These are phyloP conservation scores for Penicillium sumatraense DNA, from an alignment of 2,329 filamentous ascomycete genomes.

Conservation along the genomic window DNA sequence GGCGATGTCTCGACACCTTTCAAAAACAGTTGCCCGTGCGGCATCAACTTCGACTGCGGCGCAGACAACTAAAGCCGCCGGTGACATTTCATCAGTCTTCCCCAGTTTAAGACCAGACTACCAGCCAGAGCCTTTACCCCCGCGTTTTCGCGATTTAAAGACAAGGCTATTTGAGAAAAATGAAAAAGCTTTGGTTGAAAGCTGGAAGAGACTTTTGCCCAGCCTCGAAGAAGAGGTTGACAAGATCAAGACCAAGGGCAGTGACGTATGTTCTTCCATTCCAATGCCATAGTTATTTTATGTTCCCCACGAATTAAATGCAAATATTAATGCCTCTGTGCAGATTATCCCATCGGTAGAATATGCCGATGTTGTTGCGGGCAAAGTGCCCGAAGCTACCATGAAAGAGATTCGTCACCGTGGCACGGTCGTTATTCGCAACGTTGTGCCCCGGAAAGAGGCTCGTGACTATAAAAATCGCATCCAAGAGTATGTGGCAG, in stretches of 20 bases:
- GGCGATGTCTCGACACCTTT: slow-evolving; percentile 35
- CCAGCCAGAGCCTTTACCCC: slow-evolving; percentile 46
- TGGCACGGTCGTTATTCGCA: slow-evolving; percentile 67
- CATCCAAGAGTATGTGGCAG: slow-evolving; percentile 66
- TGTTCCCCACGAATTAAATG: too few species aligned
- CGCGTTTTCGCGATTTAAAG: slow-evolving; percentile 49
- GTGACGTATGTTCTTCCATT: slow-evolving; percentile 37
- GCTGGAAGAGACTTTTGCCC: slow-evolving; percentile 48
- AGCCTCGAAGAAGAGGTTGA: slow-evolving; percentile 46
- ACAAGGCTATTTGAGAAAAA: slow-evolving; percentile 43
- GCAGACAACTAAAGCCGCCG: slow-evolving; percentile 47
- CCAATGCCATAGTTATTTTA: too few species aligned
- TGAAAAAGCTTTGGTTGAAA: slow-evolving; percentile 42
- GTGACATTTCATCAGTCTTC: slow-evolving; percentile 56
- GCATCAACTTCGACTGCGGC: slow-evolving; percentile 37
- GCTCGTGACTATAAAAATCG: slow-evolving; percentile 69
- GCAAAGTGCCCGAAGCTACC: slow-evolving; percentile 38
- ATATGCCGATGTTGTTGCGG: slow-evolving; percentile 45
- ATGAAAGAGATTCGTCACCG: slow-evolving; percentile 60
- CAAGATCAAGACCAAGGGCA: slow-evolving; percentile 46
- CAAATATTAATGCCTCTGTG: too few species aligned
- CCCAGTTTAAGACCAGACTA: slow-evolving; percentile 50
- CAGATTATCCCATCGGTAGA: slow-evolving; percentile 50
- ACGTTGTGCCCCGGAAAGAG: slow-evolving; percentile 66
- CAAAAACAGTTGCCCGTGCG: slow-evolving; percentile 28